phyloP scores from a whole-genome alignment of 805 yeast genomes.

The Soucietia sequanensis region DNA sequence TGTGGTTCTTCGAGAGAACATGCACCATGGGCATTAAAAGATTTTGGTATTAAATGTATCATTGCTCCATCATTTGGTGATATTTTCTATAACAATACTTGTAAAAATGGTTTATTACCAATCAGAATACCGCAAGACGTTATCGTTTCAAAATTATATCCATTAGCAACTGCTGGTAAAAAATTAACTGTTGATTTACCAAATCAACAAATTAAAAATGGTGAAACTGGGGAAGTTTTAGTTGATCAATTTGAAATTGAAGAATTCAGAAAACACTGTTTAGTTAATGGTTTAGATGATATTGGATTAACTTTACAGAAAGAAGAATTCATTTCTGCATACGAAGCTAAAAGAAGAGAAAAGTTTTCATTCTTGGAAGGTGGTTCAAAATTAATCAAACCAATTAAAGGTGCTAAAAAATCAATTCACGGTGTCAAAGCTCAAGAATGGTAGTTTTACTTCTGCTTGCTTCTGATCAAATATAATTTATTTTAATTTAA shows the following conservation, averaged over 20 bases:
- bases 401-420: slow-evolving; percentile 67
- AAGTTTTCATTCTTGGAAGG: slow-evolving; percentile 92
- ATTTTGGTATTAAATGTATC: slow-evolving; percentile 92
- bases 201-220: slow-evolving; percentile 75
- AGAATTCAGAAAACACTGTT: slow-evolving; percentile 89
- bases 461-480: too few relatives aligned
- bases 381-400: slow-evolving; percentile 68
- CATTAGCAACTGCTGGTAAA: slow-evolving; percentile 74
- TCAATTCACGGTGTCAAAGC: slow-evolving; percentile 63
- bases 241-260: slow-evolving; percentile 86
- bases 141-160: slow-evolving; percentile 69
- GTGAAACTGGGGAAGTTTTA: slow-evolving; percentile 58
- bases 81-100: slow-evolving; percentile 95
- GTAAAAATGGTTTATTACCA: slow-evolving; percentile 93
- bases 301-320: slow-evolving; percentile 93
- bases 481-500: too few relatives aligned
- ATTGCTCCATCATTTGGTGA: slow-evolving; percentile 99
- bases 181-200: slow-evolving; percentile 80
- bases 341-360: slow-evolving; percentile 73
- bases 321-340: slow-evolving; percentile 70
- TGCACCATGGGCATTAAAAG: slow-evolving; percentile 99
- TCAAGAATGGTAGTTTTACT: slow-evolving; percentile 69
- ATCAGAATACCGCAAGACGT: slow-evolving; percentile 82
- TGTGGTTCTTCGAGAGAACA: slow-evolving; percentile 99
- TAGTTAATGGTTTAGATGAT: slow-evolving; percentile 93